Percentiles rank a stretch among this genome's conserved stretches.
phyloP scores from a whole-genome alignment of 2,329 filamentous ascomycete genomes.

The Plenodomus lindquistii region DNA sequence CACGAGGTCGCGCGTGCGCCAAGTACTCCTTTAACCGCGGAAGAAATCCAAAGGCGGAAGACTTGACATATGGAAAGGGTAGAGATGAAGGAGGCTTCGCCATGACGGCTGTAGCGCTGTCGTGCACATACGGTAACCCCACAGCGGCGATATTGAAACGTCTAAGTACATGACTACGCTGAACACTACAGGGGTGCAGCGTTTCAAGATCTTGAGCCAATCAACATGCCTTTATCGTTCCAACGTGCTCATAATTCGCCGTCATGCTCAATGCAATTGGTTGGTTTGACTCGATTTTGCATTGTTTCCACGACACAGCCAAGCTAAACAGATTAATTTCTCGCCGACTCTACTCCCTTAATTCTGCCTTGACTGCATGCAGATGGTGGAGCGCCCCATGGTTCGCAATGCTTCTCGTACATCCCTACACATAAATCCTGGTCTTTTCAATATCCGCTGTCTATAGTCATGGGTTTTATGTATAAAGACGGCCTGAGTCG shows the following conservation, averaged over 20 bases:
- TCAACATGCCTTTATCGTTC: slow-evolving; percentile 4
- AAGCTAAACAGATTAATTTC: slow-evolving; percentile 22
- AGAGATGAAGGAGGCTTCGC: slow-evolving; percentile 8
- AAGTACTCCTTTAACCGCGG: slow-evolving; percentile 23
- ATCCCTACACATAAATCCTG: slow-evolving; percentile 12
- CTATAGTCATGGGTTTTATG: slow-evolving; percentile 8
- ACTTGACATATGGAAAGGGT: slow-evolving; percentile 15
- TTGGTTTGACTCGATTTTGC: neutral
- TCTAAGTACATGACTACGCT: slow-evolving; percentile 21
- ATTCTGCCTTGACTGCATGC: slow-evolving; percentile 21
- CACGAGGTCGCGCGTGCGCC: slow-evolving; percentile 13
- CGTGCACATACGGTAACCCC: slow-evolving; percentile 15
- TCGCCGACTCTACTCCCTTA: slow-evolving; percentile 14
- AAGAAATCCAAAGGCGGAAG: slow-evolving; percentile 17
- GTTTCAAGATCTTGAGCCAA: slow-evolving; percentile 26
- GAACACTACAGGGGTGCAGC: neutral
- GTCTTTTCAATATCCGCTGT: slow-evolving; percentile 7
- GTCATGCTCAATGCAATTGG: slow-evolving; percentile 2
- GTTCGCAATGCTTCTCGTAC: slow-evolving; percentile 16
- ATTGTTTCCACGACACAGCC: slow-evolving; percentile 11
- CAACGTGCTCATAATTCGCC: neutral
- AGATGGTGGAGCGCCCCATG: slow-evolving; percentile 14
- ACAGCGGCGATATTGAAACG: slow-evolving; percentile 27
- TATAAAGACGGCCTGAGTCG: slow-evolving; percentile 24
- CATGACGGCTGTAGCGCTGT: slow-evolving; percentile 10